Base-by-base conservation (phyloP, 1,284 basidiomycete species). In the Apiotrichum brassicae region DNA sequence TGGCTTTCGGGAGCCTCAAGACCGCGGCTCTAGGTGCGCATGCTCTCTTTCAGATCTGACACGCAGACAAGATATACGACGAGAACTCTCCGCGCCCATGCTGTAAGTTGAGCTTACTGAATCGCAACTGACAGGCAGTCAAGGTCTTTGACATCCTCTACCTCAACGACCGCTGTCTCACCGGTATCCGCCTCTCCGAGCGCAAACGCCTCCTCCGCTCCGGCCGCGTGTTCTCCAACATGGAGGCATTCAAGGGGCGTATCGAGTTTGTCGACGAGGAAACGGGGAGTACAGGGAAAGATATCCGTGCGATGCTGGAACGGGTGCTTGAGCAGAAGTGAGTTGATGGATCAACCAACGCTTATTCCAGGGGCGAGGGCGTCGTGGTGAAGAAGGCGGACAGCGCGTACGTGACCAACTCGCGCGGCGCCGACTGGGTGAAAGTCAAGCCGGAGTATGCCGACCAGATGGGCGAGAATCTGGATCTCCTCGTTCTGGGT, bases 111-210 rank as follows among this genome's bases (percentile, higher is more conserved):
- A 37, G 9, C 24, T 5, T 2, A 12, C 13, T 2, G 3, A 3
- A 9, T 12, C 20, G 8, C 4, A 20, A 19, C 52, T 59, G 28
- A 62, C 45, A 6, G 11, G 34, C 55, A 93, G 91, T 94, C 80
- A 95, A 93, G 70, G 80, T 97, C 5, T 97, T 97, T 61, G 93
- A 97, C 70, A 76, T 97, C 19, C 76, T 97, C 0, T 89, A 86
- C 64, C 78, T 93, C 43, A 92, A 91, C 57, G 72, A 70, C 33
- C 58, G 43, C 26, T 66, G 59, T 35, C 65, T 78, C 14, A 67
- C 75, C 6, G 58, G 62, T 14, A 66, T 60, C 18, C 65, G 74
- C 0, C 61, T 78, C 3, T 70, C 62, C 2, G 63, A 71, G 39
- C 66, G 77, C 19, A 74, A 76, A 46, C 49, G 64, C 8, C 61